Evolutionary conservation across 495 filamentous ascomycete species (phyloP).

Genomic region (Margaritispora aquatica): DNA sequence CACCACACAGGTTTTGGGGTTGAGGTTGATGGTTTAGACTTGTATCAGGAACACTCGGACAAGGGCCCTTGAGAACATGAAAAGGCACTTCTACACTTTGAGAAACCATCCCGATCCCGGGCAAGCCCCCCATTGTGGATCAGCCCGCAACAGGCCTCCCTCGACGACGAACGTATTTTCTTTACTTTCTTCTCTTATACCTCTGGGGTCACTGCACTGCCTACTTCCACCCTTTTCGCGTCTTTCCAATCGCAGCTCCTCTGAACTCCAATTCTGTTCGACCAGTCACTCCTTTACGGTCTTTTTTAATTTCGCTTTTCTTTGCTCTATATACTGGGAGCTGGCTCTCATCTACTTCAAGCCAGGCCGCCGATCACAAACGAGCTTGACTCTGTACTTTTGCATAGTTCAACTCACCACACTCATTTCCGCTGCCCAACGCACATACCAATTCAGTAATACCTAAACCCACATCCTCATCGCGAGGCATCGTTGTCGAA

Average conservation of each 20-base stretch:
- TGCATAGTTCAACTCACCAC: constrained; percentile 25
- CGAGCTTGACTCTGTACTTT: constrained; percentile 26
- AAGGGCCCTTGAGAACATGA: constrained; percentile 18
- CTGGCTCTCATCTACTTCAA: constrained; percentile 28
- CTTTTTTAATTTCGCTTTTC: constrained; percentile 23
- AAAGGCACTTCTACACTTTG: too few species aligned
- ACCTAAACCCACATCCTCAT: constrained; percentile 22
- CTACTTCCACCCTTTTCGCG: constrained; percentile 24
- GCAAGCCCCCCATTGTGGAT: constrained; percentile 18
- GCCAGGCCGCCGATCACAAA: constrained; percentile 24
- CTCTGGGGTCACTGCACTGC: constrained; percentile 27
- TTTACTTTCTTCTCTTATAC: constrained; percentile 26
- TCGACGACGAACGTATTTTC: constrained; percentile 19
- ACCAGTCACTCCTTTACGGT: constrained; percentile 26
- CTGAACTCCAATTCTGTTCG: constrained; percentile 24
- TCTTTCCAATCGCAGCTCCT: constrained; percentile 26
- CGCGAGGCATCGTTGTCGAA: constrained; percentile 24
- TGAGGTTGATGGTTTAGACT: constrained; percentile 23
- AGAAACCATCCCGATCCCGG: constrained; percentile 22
- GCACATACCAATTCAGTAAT: constrained; percentile 18
- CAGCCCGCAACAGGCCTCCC: constrained; percentile 15
- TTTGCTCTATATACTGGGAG: constrained; percentile 28
- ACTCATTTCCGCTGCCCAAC: constrained; percentile 23
- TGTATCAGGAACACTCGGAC: constrained; percentile 25
- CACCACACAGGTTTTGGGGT: constrained; percentile 22